Evolutionary conservation across 371 early-diverging fungal species (phyloP), one percentile per base, ranked within the genome.

Genomic region (Globomyces sp.): DNA sequence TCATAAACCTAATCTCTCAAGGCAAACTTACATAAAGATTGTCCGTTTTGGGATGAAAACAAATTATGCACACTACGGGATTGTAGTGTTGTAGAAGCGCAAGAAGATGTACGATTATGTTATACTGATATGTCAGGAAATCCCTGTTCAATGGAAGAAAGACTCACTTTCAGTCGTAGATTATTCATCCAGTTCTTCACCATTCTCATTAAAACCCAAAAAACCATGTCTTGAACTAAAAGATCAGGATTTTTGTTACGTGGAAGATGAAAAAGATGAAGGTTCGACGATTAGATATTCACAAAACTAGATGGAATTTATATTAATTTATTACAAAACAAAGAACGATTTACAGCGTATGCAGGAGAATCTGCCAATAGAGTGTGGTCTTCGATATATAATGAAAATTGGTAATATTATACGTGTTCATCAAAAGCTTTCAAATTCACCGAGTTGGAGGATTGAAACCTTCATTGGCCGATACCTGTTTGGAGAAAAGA

Each of bases 281-380:
- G 85, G 88, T 83, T 70, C 49, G 65, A 24, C 24, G 24, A 24
- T 24, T 24, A 24, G 0, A 0, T 0, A 68, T 51, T 41, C 40
- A 2, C 46, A 8, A n/a, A 24, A 41, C 45, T 55, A 82, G 94
- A 92, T 13, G 90, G 92, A 42, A 85, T 87, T 42, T 96, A 90
- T 79, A 89, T 97, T 4, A 90, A 99, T 70, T 80, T 99, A 36
- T 70, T 86, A 0, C 86, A 88, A 39, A 98, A 98, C 68, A 96
- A 96, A 6, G 99, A 99, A 74, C 86, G 96, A 11, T 99, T 92
- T 74, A 98, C 99, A 0, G 99, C 96, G 2, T 98, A 95, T 71
- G 85, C 91, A 1, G 99, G 99, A 42, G 85, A 86, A 46, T 88
- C 91, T 47, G 90, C 97, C 45, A 86, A 82, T 13, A 83, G 90